Evolutionary conservation across 2,329 filamentous ascomycete genomes (phyloP).

Genomic region (Pseudogymnoascus sp.): DNA sequence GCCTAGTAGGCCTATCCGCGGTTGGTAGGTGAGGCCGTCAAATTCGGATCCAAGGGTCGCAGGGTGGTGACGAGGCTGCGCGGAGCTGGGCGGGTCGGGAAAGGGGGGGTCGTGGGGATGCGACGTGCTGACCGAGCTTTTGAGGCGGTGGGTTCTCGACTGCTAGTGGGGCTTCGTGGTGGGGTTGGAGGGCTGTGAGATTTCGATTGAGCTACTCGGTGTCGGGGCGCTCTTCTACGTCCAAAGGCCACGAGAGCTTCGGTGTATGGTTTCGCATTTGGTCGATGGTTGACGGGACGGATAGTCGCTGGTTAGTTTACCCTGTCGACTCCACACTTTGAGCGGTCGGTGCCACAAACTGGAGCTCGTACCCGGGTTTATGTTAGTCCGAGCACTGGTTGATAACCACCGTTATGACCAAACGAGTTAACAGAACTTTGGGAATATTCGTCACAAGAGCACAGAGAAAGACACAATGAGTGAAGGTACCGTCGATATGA

Average conservation of each 20-base stretch:
- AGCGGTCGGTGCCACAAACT: background rate
- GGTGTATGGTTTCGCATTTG: constrained; percentile 1
- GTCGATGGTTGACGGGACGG: constrained; percentile 4
- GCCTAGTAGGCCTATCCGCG: background rate
- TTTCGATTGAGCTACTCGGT: background rate
- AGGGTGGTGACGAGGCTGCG: background rate
- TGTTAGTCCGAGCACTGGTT: background rate
- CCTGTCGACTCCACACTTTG: constrained; percentile 5
- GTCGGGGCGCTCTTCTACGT: background rate
- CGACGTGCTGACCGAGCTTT: background rate
- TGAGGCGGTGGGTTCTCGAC: background rate
- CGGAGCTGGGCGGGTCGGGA: background rate
- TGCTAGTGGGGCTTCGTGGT: background rate
- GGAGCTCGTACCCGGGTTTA: constrained; percentile 2
- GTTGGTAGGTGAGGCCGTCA: background rate
- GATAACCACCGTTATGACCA: constrained; percentile 1
- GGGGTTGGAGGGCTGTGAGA: background rate
- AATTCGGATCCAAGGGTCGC: background rate
- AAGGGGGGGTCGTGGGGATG: background rate
- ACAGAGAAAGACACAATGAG: background rate
- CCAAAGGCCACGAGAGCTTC: background rate
- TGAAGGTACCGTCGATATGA: constrained; percentile 37
- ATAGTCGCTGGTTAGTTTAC: constrained; percentile 6
- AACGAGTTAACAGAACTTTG: background rate
- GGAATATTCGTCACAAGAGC: background rate